phyloP scores from a whole-genome alignment of 768 basidiomycete genomes.

The Tremella yokohamensis region DNA sequence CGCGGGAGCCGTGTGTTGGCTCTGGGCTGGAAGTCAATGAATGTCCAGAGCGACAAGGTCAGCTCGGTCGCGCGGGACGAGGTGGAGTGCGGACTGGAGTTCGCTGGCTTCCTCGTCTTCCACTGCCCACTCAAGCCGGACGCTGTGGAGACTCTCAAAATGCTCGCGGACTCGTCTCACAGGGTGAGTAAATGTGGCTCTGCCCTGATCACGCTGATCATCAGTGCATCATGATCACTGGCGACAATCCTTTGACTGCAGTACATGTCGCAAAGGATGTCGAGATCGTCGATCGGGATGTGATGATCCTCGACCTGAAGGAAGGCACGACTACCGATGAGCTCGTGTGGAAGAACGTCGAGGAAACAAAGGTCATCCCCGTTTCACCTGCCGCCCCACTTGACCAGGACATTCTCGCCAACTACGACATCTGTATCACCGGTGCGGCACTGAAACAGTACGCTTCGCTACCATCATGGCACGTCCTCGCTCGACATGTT shows the following conservation, averaged over 20 bases:
- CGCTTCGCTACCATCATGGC: slow-evolving; percentile 65
- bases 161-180: slow-evolving; percentile 94
- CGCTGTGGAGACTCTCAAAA: slow-evolving; percentile 82
- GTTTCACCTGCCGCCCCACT: slow-evolving; percentile 76
- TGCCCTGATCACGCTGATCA: slow-evolving; percentile 7
- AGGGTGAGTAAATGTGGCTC: slow-evolving; percentile 60
- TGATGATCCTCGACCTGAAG: slow-evolving; percentile 81
- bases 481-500: slow-evolving; percentile 80
- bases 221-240: slow-evolving; percentile 98
- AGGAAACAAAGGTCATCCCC: slow-evolving; percentile 81
- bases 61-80: slow-evolving; percentile 78
- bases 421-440: slow-evolving; percentile 95
- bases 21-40: slow-evolving; percentile 80
- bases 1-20: slow-evolving; percentile 91
- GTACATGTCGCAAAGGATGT: slow-evolving; percentile 93
- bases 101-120: slow-evolving; percentile 98
- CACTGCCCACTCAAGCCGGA: slow-evolving; percentile 95
- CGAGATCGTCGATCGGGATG: slow-evolving; percentile 93
- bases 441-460: slow-evolving; percentile 89
- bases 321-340: slow-evolving; percentile 72
- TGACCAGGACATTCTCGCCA: slow-evolving; percentile 69
- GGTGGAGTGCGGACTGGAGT: slow-evolving; percentile 72
- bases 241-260: slow-evolving; percentile 95
- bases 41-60: slow-evolving; percentile 71
- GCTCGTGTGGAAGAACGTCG: slow-evolving; percentile 88